Evolutionary conservation across 139 green algal genomes (phyloP).

Genomic region (Axilococcus clingmanii): DNA sequence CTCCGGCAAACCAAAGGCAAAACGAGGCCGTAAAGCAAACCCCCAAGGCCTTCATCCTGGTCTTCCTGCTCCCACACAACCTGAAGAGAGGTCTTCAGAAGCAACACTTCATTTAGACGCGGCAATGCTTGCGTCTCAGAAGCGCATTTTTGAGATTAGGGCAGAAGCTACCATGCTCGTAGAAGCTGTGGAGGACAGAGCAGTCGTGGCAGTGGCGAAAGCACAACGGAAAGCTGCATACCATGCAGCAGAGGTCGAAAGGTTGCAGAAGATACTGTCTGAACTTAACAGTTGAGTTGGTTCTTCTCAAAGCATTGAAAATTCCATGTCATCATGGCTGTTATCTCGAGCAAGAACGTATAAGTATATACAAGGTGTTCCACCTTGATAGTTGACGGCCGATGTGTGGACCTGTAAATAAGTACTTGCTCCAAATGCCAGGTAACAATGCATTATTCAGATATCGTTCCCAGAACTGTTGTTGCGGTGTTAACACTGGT

Average conservation of each 20-base stretch:
- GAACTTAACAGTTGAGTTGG: background rate
- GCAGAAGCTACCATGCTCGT: slow-evolving; percentile 27
- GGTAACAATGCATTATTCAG: too few relatives aligned
- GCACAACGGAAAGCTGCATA: slow-evolving; percentile 9
- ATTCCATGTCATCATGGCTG: background rate
- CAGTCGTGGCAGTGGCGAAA: slow-evolving; percentile 1
- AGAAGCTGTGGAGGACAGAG: slow-evolving; percentile 27
- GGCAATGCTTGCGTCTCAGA: slow-evolving; percentile 1
- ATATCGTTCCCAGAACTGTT: too few relatives aligned
- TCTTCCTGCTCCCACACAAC: background rate
- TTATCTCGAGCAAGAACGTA: too few relatives aligned
- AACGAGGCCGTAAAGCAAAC: background rate
- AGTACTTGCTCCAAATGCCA: too few relatives aligned
- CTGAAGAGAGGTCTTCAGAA: background rate
- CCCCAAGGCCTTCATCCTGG: background rate
- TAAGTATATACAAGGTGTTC: too few relatives aligned
- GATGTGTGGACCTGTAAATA: too few relatives aligned
- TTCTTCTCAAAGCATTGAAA: background rate
- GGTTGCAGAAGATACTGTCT: background rate
- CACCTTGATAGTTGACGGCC: too few relatives aligned
- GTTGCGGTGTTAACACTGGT: too few relatives aligned
- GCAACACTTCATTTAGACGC: background rate
- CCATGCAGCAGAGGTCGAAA: slow-evolving; percentile 10
- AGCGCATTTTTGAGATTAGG: slow-evolving; percentile 22
- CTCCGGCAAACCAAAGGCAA: slow-evolving; percentile 1